Evolutionary conservation across 2,329 filamentous ascomycete genomes (phyloP), one percentile per base, ranked within the genome.

Genomic region (Pseudogymnoascus sp.): DNA sequence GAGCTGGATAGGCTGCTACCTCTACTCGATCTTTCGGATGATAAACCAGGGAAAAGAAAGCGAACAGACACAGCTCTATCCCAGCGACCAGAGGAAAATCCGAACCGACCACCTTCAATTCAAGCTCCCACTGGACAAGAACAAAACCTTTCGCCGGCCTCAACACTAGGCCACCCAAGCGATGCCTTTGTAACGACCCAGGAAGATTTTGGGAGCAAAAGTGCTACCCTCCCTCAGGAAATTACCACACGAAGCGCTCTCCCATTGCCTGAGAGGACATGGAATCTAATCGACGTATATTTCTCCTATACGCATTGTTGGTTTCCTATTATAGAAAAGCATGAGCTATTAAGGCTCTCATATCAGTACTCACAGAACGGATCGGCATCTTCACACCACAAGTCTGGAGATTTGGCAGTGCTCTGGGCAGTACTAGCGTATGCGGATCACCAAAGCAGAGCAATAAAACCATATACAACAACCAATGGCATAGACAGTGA

Each of bases 291-390:
- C 40, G 87, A 91, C 67, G 80, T 88, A 4, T 92, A 91, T 71
- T 89, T 90, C 65, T 83, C 87, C 1, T 90, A 90, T 68, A 90
- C 87, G 0, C 87, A 92, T 71, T 85, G 83, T 62, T 93, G 89
- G 89, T 80, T 93, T 26, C 89, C 89, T 0, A 85, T 93, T 26
- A 78, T 88, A 10, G 86, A 91, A 67, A 88, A 86, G 66, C 82
- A 87, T 64, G 70, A 73, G 67, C 63, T 74, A 7, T 59, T 73
- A 17, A 66, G 70, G 35, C 69, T 68, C 1, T 73, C 71, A 7
- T 71, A 73, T 57, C 71, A 73, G 60, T 74, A 73, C 63, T 69
- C 69, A 9, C 70, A 69, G 31, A 67, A 63, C 19, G 64, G 64
- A 4, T 65, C 65, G 15, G 53, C 38, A 13, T 42, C 44, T n/a